Percentiles rank a stretch among this genome's conserved stretches.
Evolutionary conservation across 192 early-diverging fungal genomes (phyloP).

Genomic region (Coemansia sp.): DNA sequence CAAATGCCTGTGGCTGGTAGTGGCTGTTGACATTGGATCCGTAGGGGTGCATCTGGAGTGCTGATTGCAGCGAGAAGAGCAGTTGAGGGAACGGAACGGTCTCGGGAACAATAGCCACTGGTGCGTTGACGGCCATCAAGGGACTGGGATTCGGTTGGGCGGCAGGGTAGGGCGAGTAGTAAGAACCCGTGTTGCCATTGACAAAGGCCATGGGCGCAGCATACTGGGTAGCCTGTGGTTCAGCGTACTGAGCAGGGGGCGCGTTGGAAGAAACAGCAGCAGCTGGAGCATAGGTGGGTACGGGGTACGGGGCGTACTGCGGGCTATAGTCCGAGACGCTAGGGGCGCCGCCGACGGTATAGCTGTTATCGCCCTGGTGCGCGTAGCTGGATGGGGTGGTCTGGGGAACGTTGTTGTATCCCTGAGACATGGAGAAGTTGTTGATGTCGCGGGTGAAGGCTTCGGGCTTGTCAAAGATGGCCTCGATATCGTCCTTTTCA

Average conservation of each 20-base stretch:
- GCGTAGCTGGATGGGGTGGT: too few species aligned
- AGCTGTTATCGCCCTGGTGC: background rate
- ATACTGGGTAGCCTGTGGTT: background rate
- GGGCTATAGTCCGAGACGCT: conserved; percentile 1
- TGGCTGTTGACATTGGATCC: background rate
- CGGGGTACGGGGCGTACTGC: conserved; percentile 1
- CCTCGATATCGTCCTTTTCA: conserved; percentile 10
- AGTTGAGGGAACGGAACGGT: conserved; percentile 37
- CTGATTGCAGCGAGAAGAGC: conserved; percentile 27
- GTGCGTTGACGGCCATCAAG: too few species aligned
- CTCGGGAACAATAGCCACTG: conserved; percentile 26
- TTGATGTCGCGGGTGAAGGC: conserved; percentile 33
- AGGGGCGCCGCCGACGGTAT: background rate
- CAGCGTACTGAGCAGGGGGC: background rate
- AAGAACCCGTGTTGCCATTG: too few species aligned
- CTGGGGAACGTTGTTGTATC: conserved; percentile 18
- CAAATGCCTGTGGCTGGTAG: too few species aligned
- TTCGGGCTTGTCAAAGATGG: conserved; percentile 25
- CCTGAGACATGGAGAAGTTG: conserved; percentile 31
- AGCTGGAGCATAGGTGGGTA: background rate
- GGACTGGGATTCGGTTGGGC: too few species aligned
- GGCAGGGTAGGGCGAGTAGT: too few species aligned
- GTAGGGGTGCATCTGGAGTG: conserved; percentile 9
- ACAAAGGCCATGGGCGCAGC: background rate
- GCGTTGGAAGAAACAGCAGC: background rate